Base-by-base conservation (phyloP, 1,284 basidiomycete species). In the Heliocybe sulcata region DNA sequence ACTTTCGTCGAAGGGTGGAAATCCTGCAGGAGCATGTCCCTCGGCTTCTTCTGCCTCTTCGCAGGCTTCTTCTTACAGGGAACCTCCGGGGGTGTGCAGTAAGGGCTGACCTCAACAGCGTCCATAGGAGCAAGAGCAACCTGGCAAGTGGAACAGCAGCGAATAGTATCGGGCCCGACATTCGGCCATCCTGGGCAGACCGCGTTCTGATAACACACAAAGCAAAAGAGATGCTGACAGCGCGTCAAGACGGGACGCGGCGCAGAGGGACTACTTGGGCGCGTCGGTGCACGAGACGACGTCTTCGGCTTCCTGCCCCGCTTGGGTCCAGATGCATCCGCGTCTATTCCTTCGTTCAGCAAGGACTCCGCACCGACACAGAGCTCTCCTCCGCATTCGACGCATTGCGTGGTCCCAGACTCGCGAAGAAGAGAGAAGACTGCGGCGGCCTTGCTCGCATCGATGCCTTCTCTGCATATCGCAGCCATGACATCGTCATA, bases 191-290 rank as follows among this genome's bases (percentile, higher is more conserved):
- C 82, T 11, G 92, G 81, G 61, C 81, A 94, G 29, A 90, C 78
- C 38, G 80, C 81, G 56, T 75, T 72, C 51, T 85, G 82, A 77
- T 93, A 97, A 71, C 94, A 98, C 19, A 72, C 72, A 8, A 86
- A 64, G 65, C 94, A 98, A 69, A 92, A 95, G 29, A 98, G 76
- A 69, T 99, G 97, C 65, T 94, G 90, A 70, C 97, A 99, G 56
- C 88, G 83, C 6, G 97, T 98, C 63, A 99, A 70, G 51, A 97
- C 72, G 2, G 83, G 79, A 19, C 77, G 80, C 3, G 77, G 74
- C 11, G 67, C 67, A 22, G 75, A 73, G 4, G 88, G 87, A 62
- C 85, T 89, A 62, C 74, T 89, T 49, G 82, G 80, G 45, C 87
- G 81, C 35, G 85, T 90, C 0, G 84, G 77, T 0, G 72, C 74